Evolutionary conservation across 2,329 filamentous ascomycete genomes (phyloP).

Genomic region (Aciculosporium take): DNA sequence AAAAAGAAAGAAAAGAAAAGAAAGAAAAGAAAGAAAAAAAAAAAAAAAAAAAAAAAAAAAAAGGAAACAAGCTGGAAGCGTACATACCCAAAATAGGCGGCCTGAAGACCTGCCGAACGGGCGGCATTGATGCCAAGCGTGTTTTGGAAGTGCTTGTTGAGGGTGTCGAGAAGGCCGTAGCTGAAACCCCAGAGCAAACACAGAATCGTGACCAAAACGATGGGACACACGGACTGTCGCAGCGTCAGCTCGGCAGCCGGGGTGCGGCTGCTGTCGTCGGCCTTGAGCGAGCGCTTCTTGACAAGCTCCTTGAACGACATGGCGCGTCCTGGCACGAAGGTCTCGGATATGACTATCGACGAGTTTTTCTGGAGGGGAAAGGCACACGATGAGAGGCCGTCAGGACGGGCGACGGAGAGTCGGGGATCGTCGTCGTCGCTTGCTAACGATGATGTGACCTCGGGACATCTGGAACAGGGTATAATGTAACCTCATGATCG

Average conservation of each 20-base stretch:
- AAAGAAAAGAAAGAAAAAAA: neutral
- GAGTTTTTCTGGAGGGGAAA: neutral
- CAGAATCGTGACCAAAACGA: conserved; percentile 37
- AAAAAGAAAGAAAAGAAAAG: too few relatives aligned
- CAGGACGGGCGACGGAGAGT: neutral
- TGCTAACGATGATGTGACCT: too few relatives aligned
- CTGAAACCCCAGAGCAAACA: conserved; percentile 35
- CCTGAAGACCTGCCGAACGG: conserved; percentile 32
- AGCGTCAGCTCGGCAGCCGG: conserved; percentile 44
- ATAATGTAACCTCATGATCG: too few relatives aligned
- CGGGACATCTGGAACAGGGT: too few relatives aligned
- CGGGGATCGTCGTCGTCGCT: too few relatives aligned
- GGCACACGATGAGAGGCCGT: neutral
- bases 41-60: neutral
- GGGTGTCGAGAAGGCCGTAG: conserved; percentile 31
- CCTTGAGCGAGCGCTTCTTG: conserved; percentile 29
- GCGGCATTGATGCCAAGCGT: conserved; percentile 29
- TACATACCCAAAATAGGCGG: conserved; percentile 41
- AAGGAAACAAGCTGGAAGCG: too few relatives aligned
- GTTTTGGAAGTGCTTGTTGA: conserved; percentile 36
- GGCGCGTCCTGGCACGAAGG: neutral
- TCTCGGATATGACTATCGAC: neutral
- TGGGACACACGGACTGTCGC: conserved; percentile 50
- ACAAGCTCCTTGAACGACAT: conserved; percentile 32
- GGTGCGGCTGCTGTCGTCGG: conserved; percentile 26